A percentile compares a stretch with the other conserved stretches of the same genome.
Evolutionary conservation across 2,329 filamentous ascomycete species (phyloP).

Genomic region (Stagonosporopsis rhizophila): DNA sequence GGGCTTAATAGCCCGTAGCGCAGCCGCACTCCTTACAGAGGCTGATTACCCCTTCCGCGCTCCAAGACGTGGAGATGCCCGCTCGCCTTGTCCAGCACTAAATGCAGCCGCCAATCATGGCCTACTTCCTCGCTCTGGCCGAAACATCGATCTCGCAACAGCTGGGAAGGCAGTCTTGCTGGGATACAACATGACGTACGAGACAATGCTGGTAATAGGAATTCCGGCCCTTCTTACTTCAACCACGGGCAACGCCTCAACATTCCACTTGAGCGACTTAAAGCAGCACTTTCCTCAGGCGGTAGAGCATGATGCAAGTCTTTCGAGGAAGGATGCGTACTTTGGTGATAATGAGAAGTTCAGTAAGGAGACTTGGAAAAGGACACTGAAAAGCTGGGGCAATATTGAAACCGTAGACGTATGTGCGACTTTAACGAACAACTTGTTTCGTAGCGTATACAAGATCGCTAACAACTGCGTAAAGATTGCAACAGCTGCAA

Average conservation of each 20-base stretch:
- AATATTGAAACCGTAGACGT: not conserved
- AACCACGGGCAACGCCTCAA: conserved; percentile 1
- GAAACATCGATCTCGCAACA: conserved; percentile 4
- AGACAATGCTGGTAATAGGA: conserved; percentile 6
- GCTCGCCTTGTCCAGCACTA: conserved; percentile 1
- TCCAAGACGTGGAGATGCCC: not conserved
- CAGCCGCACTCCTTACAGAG: conserved; percentile 1
- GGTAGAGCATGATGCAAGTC: conserved; percentile 4
- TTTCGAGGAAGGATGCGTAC: not conserved
- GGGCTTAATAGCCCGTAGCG: not conserved
- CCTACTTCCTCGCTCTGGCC: conserved; percentile 5
- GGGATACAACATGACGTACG: conserved; percentile 7
- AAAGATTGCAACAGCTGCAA: conserved; percentile 2
- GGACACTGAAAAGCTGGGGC: conserved; percentile 2
- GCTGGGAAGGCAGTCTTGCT: not conserved
- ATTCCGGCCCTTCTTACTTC: not conserved
- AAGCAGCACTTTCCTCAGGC: conserved; percentile 1
- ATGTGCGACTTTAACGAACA: not conserved
- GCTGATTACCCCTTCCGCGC: conserved; percentile 1
- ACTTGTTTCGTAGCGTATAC: not conserved
- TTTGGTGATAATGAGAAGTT: conserved; percentile 1
- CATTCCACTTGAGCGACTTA: conserved; percentile 5
- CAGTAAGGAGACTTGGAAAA: not conserved
- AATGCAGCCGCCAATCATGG: conserved; percentile 3
- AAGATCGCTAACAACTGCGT: not conserved